Conservation (phyloP, 176 grass and related monocot species). For the Carex myosuroides region DNA sequence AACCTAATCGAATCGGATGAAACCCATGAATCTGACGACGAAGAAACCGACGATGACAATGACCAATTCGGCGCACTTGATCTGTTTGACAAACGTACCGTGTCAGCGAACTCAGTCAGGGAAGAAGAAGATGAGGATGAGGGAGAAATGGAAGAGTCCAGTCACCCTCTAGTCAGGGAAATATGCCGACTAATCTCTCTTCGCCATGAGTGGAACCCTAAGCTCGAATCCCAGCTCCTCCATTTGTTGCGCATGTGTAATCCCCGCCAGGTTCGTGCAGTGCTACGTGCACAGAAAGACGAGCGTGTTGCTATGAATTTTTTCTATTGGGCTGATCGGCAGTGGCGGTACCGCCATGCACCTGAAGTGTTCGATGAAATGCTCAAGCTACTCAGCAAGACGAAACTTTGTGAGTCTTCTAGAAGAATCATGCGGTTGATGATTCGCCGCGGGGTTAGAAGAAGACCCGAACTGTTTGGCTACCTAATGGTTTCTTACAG, state of each 20-base stretch:
- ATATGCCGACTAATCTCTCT: conserved; percentile 56
- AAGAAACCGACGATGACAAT: neutral
- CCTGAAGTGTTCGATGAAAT: conserved; percentile 77
- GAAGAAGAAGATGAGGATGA: conserved; percentile 25
- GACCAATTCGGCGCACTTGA: conserved; percentile 16
- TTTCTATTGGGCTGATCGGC: conserved; percentile 76
- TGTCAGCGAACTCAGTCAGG: neutral
- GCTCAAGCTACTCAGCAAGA: conserved; percentile 66
- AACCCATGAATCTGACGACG: conserved; percentile 12
- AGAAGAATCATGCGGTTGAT: conserved; percentile 72
- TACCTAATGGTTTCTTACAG: conserved; percentile 89
- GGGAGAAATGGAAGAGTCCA: conserved; percentile 38
- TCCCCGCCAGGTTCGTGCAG: conserved; percentile 48
- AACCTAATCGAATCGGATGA: neutral
- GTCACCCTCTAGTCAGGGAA: conserved; percentile 54
- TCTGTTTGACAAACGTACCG: conserved; percentile 23
- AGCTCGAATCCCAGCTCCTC: conserved; percentile 62
- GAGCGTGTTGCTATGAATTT: conserved; percentile 56
- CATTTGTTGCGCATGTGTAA: conserved; percentile 55
- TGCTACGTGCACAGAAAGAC: conserved; percentile 51
- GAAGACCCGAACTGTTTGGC: conserved; percentile 35
- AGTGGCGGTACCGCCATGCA: conserved; percentile 81
- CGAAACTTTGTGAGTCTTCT: conserved; percentile 64
- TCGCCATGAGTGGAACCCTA: conserved; percentile 54
- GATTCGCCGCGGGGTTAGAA: conserved; percentile 49